Conservation (phyloP, 192 early-diverging fungal species). For the Linnemannia schmuckeri region DNA sequence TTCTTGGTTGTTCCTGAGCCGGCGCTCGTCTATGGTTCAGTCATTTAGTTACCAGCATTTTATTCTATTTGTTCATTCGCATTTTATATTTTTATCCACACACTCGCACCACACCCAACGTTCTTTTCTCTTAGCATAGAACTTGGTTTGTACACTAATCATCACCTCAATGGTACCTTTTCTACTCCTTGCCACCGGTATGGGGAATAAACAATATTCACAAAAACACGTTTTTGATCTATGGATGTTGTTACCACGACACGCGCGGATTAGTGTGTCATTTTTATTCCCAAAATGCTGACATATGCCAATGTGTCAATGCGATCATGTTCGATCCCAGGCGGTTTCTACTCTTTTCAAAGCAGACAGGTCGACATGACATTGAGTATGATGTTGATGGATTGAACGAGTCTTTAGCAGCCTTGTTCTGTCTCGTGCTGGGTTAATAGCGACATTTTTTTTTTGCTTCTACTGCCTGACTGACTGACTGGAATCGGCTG, state of each 20-base stretch:
- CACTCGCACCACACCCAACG: background rate
- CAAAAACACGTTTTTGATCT: background rate
- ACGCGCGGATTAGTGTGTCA: background rate
- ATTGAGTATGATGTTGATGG: background rate
- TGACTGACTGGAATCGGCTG: background rate
- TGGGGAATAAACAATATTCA: background rate
- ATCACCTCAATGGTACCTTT: background rate
- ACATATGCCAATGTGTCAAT: background rate
- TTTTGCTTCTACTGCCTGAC: background rate
- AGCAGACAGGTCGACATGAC: background rate
- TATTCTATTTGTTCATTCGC: background rate
- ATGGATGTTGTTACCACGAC: background rate
- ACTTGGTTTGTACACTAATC: conserved; percentile 8
- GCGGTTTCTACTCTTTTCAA: background rate
- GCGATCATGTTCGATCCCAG: background rate
- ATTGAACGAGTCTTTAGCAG: background rate
- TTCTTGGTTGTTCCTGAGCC: background rate
- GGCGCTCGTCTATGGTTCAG: background rate
- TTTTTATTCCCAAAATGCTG: background rate
- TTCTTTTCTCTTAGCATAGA: background rate
- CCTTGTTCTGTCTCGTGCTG: background rate
- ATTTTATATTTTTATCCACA: conserved; percentile 10
- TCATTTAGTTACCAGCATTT: conserved; percentile 8
- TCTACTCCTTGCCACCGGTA: background rate
- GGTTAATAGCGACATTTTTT: background rate